Percentiles rank a stretch among this genome's conserved stretches.
Evolutionary conservation across 1,284 basidiomycete species (phyloP).

Genomic region (Irpex sp.): DNA sequence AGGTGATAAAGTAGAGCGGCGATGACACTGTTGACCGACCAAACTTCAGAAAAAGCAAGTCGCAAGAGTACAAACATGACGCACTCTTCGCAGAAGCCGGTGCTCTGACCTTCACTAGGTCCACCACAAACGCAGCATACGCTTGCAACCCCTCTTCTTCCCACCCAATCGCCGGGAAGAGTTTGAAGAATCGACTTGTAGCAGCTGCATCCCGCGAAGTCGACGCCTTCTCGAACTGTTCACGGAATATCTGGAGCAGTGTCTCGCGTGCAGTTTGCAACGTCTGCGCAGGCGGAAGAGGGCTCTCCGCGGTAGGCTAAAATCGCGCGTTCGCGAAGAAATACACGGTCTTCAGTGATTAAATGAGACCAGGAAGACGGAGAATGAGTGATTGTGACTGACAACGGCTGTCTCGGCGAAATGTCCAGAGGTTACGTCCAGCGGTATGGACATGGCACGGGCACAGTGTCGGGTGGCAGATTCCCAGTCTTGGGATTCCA

Average conservation of each 20-base stretch:
- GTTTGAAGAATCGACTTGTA: conserved; percentile 92
- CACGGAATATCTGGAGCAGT: conserved; percentile 75
- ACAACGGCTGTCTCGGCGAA: conserved; percentile 91
- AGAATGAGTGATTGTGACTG: conserved; percentile 21
- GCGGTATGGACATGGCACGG: conserved; percentile 80
- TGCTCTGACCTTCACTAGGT: conserved; percentile 77
- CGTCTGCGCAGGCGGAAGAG: conserved; percentile 80
- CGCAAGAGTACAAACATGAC: conserved; percentile 12
- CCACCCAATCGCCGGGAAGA: conserved; percentile 92
- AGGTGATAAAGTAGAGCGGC: conserved; percentile 82
- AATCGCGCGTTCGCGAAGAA: conserved; percentile 2
- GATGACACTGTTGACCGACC: conserved; percentile 65
- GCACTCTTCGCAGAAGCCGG: conserved; percentile 78
- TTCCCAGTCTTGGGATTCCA: conserved; percentile 92
- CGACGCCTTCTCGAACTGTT: conserved; percentile 77
- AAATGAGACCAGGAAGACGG: conserved; percentile 6
- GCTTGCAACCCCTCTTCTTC: conserved; percentile 90
- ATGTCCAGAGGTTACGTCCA: conserved; percentile 71
- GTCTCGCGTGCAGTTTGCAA: conserved; percentile 70
- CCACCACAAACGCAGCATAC: conserved; percentile 90
- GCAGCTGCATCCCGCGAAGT: conserved; percentile 76
- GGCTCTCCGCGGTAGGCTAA: conserved; percentile 86
- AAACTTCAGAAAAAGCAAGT: neutral
- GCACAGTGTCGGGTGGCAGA: conserved; percentile 87
- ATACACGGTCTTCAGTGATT: neutral